These are phyloP conservation scores for Plantago elongata DNA, from an alignment of 257 asterid genomes.

Conservation along the genomic window DNA sequence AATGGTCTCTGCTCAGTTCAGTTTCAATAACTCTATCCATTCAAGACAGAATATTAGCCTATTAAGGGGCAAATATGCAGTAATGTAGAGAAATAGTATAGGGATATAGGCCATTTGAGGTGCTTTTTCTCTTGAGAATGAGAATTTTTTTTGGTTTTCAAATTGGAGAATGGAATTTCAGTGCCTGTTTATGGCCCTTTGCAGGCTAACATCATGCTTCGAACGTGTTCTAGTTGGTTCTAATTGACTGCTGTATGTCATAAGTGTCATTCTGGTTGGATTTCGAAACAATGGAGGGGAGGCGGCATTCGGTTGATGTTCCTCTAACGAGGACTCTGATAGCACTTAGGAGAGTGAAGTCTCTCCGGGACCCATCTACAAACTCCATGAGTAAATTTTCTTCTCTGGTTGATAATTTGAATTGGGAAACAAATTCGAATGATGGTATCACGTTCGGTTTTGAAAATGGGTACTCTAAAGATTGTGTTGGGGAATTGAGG, in stretches of 20 bases:
- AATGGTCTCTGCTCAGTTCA: too few relatives aligned
- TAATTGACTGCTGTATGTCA: background rate
- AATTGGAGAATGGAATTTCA: constrained; percentile 17
- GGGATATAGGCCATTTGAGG: too few relatives aligned
- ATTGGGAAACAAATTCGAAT: constrained; percentile 66
- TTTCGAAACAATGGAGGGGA: constrained; percentile 57
- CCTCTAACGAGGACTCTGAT: constrained; percentile 68
- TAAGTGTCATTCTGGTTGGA: background rate
- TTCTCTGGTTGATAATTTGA: constrained; percentile 44
- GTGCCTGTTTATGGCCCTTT: constrained; percentile 28
- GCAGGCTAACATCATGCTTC: constrained; percentile 24
- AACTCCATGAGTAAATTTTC: constrained; percentile 61
- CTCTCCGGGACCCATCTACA: constrained; percentile 87
- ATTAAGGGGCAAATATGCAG: too few relatives aligned
- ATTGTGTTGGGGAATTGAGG: constrained; percentile 12
- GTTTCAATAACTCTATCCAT: too few relatives aligned
- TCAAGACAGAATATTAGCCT: too few relatives aligned
- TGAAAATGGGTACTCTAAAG: constrained; percentile 20
- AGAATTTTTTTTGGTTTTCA: constrained; percentile 9
- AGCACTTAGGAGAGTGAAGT: constrained; percentile 83
- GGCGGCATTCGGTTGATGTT: constrained; percentile 82
- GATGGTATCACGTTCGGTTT: constrained; percentile 49
- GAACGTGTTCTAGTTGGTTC: constrained; percentile 2
- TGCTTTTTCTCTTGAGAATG: constrained; percentile 1
- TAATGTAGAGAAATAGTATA: too few relatives aligned